Base-by-base conservation (phyloP, 257 asterid species). In the Galeopsis tetrahit region DNA sequence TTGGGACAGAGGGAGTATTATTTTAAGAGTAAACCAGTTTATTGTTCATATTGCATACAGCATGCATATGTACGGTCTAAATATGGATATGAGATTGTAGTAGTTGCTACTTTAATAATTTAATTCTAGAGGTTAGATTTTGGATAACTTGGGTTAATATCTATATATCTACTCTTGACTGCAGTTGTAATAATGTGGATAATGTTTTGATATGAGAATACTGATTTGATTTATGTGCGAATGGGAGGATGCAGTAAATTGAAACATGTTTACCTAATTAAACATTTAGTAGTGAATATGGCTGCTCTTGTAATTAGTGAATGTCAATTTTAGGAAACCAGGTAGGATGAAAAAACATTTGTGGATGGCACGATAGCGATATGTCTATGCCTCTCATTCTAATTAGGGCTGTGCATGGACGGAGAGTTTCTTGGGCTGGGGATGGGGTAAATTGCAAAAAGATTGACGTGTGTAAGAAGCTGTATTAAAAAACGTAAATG, bases 351-450 rank as follows among this genome's bases (percentile, higher is more conserved):
- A 52, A 53, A 44, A 56, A 13, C 40, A 40, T 7, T 1, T n/a
- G 7, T 55, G 32, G 40, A 42, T 34, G 38, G 57, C 56, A 55
- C 53, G 48, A 28, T 15, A 53, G 14, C 11, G 5, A 28, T 53
- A 60, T 60, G 28, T 49, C 77, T 39, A 58, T 43, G 63, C 58
- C 49, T 61, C 21, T 43, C 21, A 6, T 68, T 61, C 48, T 75
- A n/a, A n/a, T 10, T 49, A 1, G 8, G 56, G 9, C 28, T 49
- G 52, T 46, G 52, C 13, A 11, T 11, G 52, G 15, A 4, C 7
- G 7, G 28, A 46, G 52, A 21, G 60, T 58, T 33, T n/a, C 70
- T 43, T 7, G 2, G 13, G 46, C 28, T 21, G 28, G 28, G 59
- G n/a, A n/a, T 43, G 48, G 53, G 52, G 67, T 43, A 56, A 40